phyloP scores from a whole-genome alignment of 73 alveolate species.

The Paramecium octaurelia region DNA sequence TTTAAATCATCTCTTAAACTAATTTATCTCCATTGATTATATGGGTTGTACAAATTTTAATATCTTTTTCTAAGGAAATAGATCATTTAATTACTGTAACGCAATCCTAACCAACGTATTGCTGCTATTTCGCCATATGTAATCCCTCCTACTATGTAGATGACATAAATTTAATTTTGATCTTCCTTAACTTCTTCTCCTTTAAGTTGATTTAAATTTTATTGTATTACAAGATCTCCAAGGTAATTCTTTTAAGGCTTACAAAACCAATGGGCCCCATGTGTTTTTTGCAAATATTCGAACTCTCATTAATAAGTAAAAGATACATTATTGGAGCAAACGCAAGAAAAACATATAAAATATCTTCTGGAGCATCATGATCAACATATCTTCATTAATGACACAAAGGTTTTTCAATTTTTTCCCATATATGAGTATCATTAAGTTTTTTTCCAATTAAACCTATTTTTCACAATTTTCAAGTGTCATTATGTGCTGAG shows the following conservation, averaged over 20 bases:
- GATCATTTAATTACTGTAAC: not conserved
- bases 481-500: constrained; percentile 36
- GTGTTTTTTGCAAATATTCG: not conserved
- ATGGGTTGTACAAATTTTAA: not conserved
- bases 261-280: not conserved
- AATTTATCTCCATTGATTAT: not conserved
- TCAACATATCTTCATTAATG: constrained; percentile 61
- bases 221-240: constrained; percentile 39
- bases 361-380: constrained; percentile 63
- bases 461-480: constrained; percentile 62
- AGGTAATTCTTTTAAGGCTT: constrained; percentile 47
- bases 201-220: not conserved
- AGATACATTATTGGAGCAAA: constrained; percentile 60
- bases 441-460: constrained; percentile 53
- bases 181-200: constrained; percentile 7
- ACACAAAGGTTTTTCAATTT: constrained; percentile 28
- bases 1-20: not conserved
- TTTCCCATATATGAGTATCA: constrained; percentile 47
- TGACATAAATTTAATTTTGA: constrained; percentile 38
- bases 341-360: constrained; percentile 63
- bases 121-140: constrained; percentile 81
- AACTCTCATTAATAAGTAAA: constrained; percentile 34
- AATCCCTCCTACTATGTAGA: constrained; percentile 79
- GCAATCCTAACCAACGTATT: not conserved
- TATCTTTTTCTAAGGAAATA: not conserved